Base-by-base conservation (phyloP, 495 filamentous ascomycete species). In the Hyaloscypha finlandica region DNA sequence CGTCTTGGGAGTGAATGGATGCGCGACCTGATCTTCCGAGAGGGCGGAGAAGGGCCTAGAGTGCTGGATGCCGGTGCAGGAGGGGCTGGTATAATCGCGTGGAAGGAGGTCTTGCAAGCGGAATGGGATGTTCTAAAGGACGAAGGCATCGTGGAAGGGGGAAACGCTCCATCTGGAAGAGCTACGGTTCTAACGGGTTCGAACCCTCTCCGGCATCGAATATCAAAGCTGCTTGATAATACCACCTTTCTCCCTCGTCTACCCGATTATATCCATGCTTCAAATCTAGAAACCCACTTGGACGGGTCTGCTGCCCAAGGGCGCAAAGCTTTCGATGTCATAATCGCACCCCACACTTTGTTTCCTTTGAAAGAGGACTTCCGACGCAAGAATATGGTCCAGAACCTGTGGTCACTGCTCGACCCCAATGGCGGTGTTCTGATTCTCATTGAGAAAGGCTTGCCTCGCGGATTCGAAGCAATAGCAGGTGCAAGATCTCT, bases 171-270 rank as follows among this genome's bases (percentile, higher is more conserved):
- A 4, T 22, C 25, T 29, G 80, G 83, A 16, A 86, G 81, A 70
- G 81, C 81, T 53, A 83, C 81, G 12, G 84, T 83, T 1, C 77
- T 85, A 8, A 78, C 83, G 4, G 83, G 82, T 25, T 79, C 79
- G 1, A 74, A 79, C 20, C 64, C 73, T 16, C 82, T 99, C 39
- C 88, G 92, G n/a, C 79, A 91, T 29, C 89, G 93, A 20, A 84
- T 91, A 19, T 90, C 92, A 62, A 78, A 77, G 35, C 84, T 97
- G 66, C 83, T 99, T 12, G 86, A 95, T 16, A 90, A 97, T 72
- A 97, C 95, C 0, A 92, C 88, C 0, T 98, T 99, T 74, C 83
- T 99, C 30, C 95, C 95, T 12, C 90, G 93, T 2, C 80, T 98
- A 32, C 95, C 95, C n/a, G 93, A 99, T 71, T 92, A 93, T 70